Evolutionary conservation across 495 filamentous ascomycete genomes (phyloP).

Genomic region (Penicillium malachiteum): DNA sequence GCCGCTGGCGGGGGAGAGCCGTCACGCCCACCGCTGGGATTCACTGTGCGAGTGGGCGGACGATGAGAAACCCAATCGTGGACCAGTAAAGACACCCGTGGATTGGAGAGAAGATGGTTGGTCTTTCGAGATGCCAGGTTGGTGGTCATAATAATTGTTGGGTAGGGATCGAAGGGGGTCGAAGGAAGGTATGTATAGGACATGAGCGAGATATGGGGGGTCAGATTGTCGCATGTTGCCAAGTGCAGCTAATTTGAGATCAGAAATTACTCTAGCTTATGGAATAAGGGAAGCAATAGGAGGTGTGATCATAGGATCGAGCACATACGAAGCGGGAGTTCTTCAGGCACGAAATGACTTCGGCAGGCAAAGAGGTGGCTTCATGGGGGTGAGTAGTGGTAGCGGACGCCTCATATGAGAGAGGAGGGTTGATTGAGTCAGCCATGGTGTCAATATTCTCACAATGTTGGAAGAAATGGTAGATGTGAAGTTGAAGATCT

Average conservation of each 20-base stretch:
- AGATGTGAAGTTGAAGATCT: background rate
- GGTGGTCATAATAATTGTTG: conserved; percentile 90
- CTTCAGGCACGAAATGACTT: conserved; percentile 87
- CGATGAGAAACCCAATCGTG: conserved; percentile 98
- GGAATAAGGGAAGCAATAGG: background rate
- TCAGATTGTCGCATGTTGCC: conserved; percentile 78
- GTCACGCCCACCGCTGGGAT: conserved; percentile 51
- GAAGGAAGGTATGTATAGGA: conserved; percentile 96
- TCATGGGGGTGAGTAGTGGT: conserved; percentile 68
- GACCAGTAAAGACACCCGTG: conserved; percentile 88
- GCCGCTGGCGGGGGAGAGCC: conserved; percentile 64
- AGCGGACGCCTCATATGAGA: conserved; percentile 73
- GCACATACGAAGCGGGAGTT: conserved; percentile 85
- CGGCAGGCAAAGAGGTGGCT: conserved; percentile 67
- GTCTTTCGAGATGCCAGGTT: conserved; percentile 88
- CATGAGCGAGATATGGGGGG: conserved; percentile 95
- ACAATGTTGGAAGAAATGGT: background rate
- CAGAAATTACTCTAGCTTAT: background rate
- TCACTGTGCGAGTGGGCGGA: conserved; percentile 67
- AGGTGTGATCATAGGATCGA: background rate
- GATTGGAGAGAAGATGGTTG: conserved; percentile 80
- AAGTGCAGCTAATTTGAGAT: conserved; percentile 74
- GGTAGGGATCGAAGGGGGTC: conserved; percentile 68
- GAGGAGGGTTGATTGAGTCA: conserved; percentile 52
- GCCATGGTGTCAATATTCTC: conserved; percentile 32